Evolutionary conservation across 768 basidiomycete species (phyloP).

Genomic region (Lactifluus echinatus): DNA sequence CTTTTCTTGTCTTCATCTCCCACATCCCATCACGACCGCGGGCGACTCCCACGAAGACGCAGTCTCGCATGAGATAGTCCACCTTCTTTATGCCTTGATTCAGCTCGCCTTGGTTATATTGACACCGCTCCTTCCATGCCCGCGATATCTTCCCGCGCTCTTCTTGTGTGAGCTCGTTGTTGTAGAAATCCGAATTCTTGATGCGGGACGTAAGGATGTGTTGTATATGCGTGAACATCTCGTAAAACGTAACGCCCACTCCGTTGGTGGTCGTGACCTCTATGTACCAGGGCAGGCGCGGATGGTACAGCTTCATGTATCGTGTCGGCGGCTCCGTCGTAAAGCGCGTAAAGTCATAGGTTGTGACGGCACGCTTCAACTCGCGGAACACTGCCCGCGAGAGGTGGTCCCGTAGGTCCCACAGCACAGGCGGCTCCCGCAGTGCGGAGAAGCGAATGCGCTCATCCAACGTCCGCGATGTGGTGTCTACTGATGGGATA

Average conservation of each 20-base stretch:
- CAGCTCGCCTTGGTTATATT: constrained; percentile 27
- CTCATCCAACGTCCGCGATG: constrained; percentile 21
- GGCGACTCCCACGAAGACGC: constrained; percentile 45
- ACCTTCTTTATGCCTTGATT: constrained; percentile 43
- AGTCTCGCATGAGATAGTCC: constrained; percentile 50
- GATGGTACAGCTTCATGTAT: constrained; percentile 48
- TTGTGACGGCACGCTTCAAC: constrained; percentile 35
- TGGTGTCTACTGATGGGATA: constrained; percentile 1
- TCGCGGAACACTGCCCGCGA: constrained; percentile 36
- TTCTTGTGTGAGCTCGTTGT: constrained; percentile 41
- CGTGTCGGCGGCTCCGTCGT: constrained; percentile 43
- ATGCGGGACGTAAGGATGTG: constrained; percentile 38
- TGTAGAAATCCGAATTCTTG: constrained; percentile 46
- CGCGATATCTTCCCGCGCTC: constrained; percentile 37
- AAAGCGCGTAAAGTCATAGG: constrained; percentile 45
- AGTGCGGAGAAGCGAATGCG: constrained; percentile 25
- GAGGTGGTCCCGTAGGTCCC: constrained; percentile 43
- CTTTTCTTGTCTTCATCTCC: constrained; percentile 48
- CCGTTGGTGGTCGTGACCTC: constrained; percentile 40
- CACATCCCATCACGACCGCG: constrained; percentile 51
- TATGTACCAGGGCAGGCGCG: constrained; percentile 58
- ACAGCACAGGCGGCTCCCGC: constrained; percentile 32
- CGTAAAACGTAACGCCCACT: constrained; percentile 49
- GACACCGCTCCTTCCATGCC: constrained; percentile 40
- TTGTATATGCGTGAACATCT: constrained; percentile 44